Conservation (phyloP, 495 filamentous ascomycete species). For the Xeromyces bisporus region DNA sequence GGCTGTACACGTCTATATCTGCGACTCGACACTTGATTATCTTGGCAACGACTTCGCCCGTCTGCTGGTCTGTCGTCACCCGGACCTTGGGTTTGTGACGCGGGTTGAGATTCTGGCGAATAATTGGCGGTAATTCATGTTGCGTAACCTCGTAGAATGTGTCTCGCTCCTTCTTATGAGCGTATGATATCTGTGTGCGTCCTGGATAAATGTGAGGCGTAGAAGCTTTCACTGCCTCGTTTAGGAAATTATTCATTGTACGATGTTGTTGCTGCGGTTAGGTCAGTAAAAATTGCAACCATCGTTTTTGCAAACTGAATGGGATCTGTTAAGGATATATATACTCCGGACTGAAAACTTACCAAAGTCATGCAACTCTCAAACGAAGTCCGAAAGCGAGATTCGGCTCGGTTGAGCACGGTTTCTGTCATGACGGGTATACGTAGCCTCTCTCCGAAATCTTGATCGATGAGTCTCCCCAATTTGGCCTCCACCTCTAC, state of each 20-base stretch:
- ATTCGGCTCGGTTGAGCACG: conserved; percentile 36
- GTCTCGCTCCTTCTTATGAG: conserved; percentile 65
- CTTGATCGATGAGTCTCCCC: conserved; percentile 58
- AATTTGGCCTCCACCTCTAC: conserved; percentile 89
- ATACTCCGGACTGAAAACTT: conserved; percentile 23
- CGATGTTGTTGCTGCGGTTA: conserved; percentile 69
- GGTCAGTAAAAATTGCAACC: no score
- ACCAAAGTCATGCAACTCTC: conserved; percentile 76
- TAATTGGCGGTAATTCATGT: conserved; percentile 34
- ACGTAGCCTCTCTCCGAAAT: conserved; percentile 45
- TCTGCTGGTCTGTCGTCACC: conserved; percentile 59
- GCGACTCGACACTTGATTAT: conserved; percentile 82
- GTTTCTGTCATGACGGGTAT: conserved; percentile 50
- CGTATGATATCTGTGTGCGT: conserved; percentile 60
- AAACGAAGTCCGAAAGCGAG: conserved; percentile 39
- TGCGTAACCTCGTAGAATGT: conserved; percentile 61
- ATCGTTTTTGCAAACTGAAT: no score
- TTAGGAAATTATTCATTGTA: conserved; percentile 63
- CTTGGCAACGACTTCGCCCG: conserved; percentile 52
- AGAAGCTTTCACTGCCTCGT: conserved; percentile 40
- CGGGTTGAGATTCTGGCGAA: conserved; percentile 38
- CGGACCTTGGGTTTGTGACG: conserved; percentile 53
- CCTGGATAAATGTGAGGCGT: conserved; percentile 19
- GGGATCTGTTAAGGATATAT: no score
- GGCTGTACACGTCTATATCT: conserved; percentile 65